Percentiles rank a stretch among this genome's conserved stretches.
These are phyloP conservation scores for Ajuga reptans DNA, from an alignment of 305 asterid species.

Conservation along the genomic window DNA sequence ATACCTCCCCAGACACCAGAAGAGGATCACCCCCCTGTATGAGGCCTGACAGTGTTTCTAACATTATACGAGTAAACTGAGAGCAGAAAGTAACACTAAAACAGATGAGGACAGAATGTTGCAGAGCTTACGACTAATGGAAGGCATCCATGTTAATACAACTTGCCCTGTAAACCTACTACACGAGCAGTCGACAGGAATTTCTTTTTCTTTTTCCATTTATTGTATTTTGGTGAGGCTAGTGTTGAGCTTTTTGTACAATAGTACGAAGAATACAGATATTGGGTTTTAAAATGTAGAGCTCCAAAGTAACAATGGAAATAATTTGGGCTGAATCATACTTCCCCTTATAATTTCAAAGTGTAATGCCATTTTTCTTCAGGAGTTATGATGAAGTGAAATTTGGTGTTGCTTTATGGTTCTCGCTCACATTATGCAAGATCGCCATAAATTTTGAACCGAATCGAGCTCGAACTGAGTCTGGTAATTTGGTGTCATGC, in stretches of 20 bases:
- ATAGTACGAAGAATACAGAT: neutral
- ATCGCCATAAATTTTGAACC: too few species aligned
- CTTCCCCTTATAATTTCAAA: neutral
- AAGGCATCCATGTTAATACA: slow-evolving; percentile 8
- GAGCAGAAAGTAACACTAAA: neutral
- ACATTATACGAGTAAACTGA: neutral
- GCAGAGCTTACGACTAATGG: too few species aligned
- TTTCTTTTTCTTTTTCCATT: neutral
- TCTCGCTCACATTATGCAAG: too few species aligned
- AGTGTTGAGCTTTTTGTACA: slow-evolving; percentile 21
- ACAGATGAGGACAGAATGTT: neutral
- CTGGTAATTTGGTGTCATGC: too few species aligned
- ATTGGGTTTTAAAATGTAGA: neutral
- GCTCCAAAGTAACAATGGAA: neutral
- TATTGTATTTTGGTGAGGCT: neutral
- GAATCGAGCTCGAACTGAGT: too few species aligned
- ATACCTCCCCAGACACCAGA: slow-evolving; percentile 61
- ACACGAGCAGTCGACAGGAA: neutral
- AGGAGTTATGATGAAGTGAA: too few species aligned
- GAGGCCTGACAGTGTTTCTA: slow-evolving; percentile 21
- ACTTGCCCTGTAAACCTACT: neutral
- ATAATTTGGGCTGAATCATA: slow-evolving; percentile 9
- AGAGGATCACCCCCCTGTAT: slow-evolving; percentile 85
- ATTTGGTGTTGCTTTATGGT: too few species aligned
- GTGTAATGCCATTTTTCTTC: neutral